Conservation (phyloP, 306 rosid genomes). For the Quercus cerris region DNA sequence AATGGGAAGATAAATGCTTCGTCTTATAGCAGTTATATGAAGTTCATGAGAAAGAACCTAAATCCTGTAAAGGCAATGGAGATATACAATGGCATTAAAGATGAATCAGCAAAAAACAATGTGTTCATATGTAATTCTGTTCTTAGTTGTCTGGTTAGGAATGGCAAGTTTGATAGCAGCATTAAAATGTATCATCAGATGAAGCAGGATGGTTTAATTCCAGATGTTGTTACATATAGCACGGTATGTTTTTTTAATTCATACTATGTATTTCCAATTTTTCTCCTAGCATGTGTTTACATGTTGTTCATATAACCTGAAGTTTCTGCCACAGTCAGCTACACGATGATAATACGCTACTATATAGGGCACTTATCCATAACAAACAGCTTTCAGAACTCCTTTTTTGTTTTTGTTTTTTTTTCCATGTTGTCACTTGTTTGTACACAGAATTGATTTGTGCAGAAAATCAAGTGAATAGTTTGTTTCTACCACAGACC, state of each 20-base stretch:
- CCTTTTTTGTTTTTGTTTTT: not conserved
- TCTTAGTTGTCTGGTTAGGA: constrained; percentile 61
- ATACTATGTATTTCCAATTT: not conserved
- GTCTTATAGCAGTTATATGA: constrained; percentile 68
- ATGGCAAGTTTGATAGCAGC: constrained; percentile 60
- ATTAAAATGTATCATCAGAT: constrained; percentile 65
- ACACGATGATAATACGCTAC: not conserved
- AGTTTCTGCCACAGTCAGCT: not conserved
- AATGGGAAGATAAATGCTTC: constrained; percentile 58
- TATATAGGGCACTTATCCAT: not conserved
- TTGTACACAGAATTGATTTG: not conserved
- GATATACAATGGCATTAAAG: constrained; percentile 59
- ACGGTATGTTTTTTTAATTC: constrained; percentile 50
- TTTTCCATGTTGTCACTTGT: not conserved
- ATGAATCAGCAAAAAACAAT: constrained; percentile 51
- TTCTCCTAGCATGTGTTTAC: not conserved
- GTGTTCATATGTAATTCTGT: constrained; percentile 71
- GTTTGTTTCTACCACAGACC: not conserved
- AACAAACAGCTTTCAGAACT: not conserved
- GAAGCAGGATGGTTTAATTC: constrained; percentile 69
- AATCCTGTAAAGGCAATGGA: constrained; percentile 59
- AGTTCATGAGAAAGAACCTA: constrained; percentile 63
- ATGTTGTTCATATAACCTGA: not conserved
- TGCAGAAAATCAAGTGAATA: not conserved
- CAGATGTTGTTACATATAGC: constrained; percentile 86